Evolutionary conservation across 176 grass and related monocot species (phyloP).

Genomic region (Cenchrus purpureus): DNA sequence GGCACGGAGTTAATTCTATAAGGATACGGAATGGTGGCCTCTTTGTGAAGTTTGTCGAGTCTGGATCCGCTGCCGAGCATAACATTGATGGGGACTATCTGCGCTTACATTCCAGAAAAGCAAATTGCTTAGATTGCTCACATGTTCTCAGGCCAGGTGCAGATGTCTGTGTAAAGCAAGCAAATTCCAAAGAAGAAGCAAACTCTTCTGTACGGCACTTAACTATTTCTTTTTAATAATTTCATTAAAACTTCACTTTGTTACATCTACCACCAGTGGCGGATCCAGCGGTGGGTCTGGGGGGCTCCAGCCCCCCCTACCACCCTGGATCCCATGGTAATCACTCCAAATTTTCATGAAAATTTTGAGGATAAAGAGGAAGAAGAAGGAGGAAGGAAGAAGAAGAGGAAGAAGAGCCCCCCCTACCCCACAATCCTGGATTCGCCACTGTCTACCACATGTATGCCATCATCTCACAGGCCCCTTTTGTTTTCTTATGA

Average conservation of each 20-base stretch:
- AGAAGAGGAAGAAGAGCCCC: too few species aligned
- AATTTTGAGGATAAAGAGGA: too few species aligned
- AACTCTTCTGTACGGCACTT: slow-evolving; percentile 52
- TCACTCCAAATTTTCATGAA: too few species aligned
- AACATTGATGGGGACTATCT: slow-evolving; percentile 58
- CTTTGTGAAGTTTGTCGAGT: slow-evolving; percentile 47
- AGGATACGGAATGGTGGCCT: slow-evolving; percentile 64
- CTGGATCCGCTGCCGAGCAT: slow-evolving; percentile 40
- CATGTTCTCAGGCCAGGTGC: slow-evolving; percentile 65
- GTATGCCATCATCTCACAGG: slow-evolving; percentile 24
- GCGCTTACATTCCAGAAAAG: slow-evolving; percentile 69
- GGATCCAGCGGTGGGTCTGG: too few species aligned
- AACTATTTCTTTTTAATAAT: slow-evolving; percentile 3
- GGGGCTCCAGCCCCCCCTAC: too few species aligned
- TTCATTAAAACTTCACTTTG: slow-evolving; percentile 14
- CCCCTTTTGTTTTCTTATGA: background rate
- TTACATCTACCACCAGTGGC: background rate
- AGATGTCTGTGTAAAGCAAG: slow-evolving; percentile 65
- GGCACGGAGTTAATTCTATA: slow-evolving; percentile 75
- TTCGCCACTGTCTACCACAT: background rate
- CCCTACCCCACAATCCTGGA: too few species aligned
- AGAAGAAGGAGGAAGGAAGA: too few species aligned
- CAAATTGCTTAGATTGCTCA: slow-evolving; percentile 60
- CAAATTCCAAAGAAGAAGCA: slow-evolving; percentile 39
- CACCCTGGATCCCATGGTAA: too few species aligned